Percentiles rank a stretch among this genome's conserved stretches.
phyloP scores from a whole-genome alignment of 106 monocot species.

The Ottelia alismoides region DNA sequence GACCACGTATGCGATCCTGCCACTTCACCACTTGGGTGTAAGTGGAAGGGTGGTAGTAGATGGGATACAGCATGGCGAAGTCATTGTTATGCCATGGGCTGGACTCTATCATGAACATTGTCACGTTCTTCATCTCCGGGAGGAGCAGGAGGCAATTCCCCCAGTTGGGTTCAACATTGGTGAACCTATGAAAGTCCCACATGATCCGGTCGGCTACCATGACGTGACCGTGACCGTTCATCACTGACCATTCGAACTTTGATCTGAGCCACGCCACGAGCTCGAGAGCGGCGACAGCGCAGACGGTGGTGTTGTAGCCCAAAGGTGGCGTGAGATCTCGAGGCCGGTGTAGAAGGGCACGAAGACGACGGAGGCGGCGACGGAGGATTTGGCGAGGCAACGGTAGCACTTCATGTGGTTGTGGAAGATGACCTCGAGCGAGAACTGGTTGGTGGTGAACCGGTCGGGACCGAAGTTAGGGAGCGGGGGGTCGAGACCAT shows the following conservation, averaged over 20 bases:
- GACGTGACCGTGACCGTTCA: background rate
- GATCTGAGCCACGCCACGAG: background rate
- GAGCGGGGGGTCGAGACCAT: constrained; percentile 37
- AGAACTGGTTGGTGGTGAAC: too few relatives aligned
- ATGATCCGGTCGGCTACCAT: background rate
- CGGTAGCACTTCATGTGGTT: too few relatives aligned
- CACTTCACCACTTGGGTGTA: background rate
- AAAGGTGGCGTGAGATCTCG: background rate
- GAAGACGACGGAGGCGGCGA: background rate
- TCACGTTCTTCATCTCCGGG: background rate
- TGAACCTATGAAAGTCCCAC: background rate
- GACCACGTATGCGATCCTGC: too few relatives aligned
- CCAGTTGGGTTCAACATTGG: background rate
- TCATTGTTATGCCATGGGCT: background rate
- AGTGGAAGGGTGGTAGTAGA: background rate
- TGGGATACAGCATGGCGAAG: background rate
- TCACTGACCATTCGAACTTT: background rate
- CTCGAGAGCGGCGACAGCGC: background rate
- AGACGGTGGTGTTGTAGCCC: background rate
- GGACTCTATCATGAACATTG: background rate
- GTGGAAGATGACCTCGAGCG: too few relatives aligned
- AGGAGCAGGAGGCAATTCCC: background rate
- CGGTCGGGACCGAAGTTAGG: background rate
- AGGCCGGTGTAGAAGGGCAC: background rate
- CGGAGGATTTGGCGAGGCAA: too few relatives aligned